Evolutionary conservation across 169 alveolate species (phyloP).

Genomic region (Plasmodium cynomolgi): DNA sequence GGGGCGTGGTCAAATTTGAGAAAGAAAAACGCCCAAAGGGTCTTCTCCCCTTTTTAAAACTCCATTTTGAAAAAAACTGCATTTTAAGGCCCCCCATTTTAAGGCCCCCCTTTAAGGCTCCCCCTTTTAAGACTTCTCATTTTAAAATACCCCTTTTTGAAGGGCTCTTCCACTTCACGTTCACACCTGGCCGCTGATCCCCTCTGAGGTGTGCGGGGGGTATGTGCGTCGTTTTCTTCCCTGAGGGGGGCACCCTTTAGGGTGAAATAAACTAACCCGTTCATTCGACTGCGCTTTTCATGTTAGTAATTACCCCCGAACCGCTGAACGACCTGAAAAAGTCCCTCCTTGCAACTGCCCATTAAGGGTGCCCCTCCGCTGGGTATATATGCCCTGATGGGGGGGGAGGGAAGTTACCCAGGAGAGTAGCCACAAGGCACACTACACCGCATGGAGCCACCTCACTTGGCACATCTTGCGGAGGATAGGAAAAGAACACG

Average conservation of each 20-base stretch:
- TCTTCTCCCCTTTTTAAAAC: not conserved
- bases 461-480: not conserved
- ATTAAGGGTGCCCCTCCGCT: not conserved
- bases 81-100: no score
- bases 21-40: not conserved
- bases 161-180: not conserved
- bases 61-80: not conserved
- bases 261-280: not conserved
- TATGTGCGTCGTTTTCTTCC: not conserved
- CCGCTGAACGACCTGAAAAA: not conserved
- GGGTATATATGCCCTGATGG: not conserved
- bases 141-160: not conserved
- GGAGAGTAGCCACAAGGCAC: not conserved
- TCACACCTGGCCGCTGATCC: not conserved
- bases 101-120: no score
- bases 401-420: not conserved
- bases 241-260: not conserved
- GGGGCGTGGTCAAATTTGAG: not conserved
- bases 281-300: not conserved
- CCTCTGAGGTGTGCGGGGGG: not conserved
- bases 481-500: not conserved
- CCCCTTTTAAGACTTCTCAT: no score
- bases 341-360: not conserved
- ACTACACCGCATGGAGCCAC: not conserved
- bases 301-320: not conserved